Evolutionary conservation across 352 stramenopile species (phyloP).

Genomic region (Globisporangium orthogonon): DNA sequence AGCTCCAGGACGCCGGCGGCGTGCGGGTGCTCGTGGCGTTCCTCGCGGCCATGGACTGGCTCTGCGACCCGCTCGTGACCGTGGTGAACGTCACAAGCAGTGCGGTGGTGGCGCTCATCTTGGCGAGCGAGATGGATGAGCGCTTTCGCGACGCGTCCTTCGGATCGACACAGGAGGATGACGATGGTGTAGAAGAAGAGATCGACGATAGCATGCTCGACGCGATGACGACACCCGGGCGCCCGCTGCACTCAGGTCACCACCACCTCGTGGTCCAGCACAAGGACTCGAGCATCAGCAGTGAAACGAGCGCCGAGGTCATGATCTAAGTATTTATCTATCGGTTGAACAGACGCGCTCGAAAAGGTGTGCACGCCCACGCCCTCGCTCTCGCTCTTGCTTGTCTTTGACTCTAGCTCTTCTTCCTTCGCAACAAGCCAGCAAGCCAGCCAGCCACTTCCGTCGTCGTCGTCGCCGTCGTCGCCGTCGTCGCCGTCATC

Average conservation of each 20-base stretch:
- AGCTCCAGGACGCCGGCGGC: constrained; percentile 18
- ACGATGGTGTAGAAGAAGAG: constrained; percentile 12
- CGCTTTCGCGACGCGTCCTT: constrained; percentile 19
- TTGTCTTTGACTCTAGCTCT: too few relatives aligned
- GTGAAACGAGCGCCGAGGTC: constrained; percentile 2
- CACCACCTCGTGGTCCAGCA: neutral
- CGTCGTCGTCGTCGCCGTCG: too few relatives aligned
- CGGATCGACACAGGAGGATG: constrained; percentile 16
- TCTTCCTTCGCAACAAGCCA: too few relatives aligned
- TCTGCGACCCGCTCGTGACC: constrained; percentile 48
- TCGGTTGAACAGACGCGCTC: too few relatives aligned
- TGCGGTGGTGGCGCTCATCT: constrained; percentile 38
- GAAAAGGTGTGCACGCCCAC: too few relatives aligned
- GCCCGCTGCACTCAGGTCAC: neutral
- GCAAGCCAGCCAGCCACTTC: too few relatives aligned
- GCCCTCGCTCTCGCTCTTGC: too few relatives aligned
- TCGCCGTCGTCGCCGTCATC: too few relatives aligned
- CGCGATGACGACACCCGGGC: neutral
- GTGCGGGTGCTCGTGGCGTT: constrained; percentile 29
- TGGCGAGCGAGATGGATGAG: constrained; percentile 46
- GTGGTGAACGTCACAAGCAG: constrained; percentile 48
- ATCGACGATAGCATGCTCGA: constrained; percentile 18
- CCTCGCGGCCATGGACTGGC: constrained; percentile 42
- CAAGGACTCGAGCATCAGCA: constrained; percentile 11
- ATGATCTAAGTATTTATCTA: constrained; percentile 7